A percentile compares a stretch with the other conserved stretches of the same genome.
phyloP scores from a whole-genome alignment of 306 rosid species.

The Vigna angularis region DNA sequence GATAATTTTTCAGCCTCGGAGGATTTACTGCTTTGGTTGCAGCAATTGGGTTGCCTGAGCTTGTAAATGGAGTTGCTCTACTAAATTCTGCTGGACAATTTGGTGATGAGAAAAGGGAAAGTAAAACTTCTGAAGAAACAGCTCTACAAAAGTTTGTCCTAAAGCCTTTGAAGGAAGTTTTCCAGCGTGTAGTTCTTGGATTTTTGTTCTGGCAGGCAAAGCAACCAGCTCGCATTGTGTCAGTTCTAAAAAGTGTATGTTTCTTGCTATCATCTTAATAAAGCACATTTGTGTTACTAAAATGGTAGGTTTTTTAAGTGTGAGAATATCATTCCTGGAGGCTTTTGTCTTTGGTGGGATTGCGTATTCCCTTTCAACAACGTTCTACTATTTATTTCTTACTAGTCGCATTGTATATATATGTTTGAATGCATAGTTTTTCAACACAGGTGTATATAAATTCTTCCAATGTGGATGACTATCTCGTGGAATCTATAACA shows the following conservation, averaged over 20 bases:
- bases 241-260: slow-evolving; percentile 85
- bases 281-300: slow-evolving; percentile 12
- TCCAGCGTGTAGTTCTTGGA: slow-evolving; percentile 86
- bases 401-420: slow-evolving; percentile 16
- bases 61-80: slow-evolving; percentile 76
- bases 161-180: slow-evolving; percentile 82
- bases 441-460: slow-evolving; percentile 71
- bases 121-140: slow-evolving; percentile 66
- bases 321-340: slow-evolving; percentile 6
- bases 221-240: slow-evolving; percentile 81
- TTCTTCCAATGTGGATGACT: slow-evolving; percentile 86
- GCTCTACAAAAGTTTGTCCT: slow-evolving; percentile 61
- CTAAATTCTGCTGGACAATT: slow-evolving; percentile 96
- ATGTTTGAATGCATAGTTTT: slow-evolving; percentile 32
- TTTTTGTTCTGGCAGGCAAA: slow-evolving; percentile 94
- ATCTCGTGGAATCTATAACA: slow-evolving; percentile 88
- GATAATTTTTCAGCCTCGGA: slow-evolving; percentile 83
- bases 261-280: slow-evolving; percentile 38
- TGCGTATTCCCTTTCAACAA: slow-evolving; percentile 11
- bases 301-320: background rate
- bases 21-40: slow-evolving; percentile 91
- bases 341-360: slow-evolving; percentile 22
- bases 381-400: slow-evolving; percentile 1
- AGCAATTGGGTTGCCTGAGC: slow-evolving; percentile 75
- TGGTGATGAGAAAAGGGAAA: slow-evolving; percentile 60